Percentiles rank a stretch among this genome's conserved stretches.
Evolutionary conservation across 2,329 filamentous ascomycete species (phyloP).

Genomic region (Monilinia polystroma): DNA sequence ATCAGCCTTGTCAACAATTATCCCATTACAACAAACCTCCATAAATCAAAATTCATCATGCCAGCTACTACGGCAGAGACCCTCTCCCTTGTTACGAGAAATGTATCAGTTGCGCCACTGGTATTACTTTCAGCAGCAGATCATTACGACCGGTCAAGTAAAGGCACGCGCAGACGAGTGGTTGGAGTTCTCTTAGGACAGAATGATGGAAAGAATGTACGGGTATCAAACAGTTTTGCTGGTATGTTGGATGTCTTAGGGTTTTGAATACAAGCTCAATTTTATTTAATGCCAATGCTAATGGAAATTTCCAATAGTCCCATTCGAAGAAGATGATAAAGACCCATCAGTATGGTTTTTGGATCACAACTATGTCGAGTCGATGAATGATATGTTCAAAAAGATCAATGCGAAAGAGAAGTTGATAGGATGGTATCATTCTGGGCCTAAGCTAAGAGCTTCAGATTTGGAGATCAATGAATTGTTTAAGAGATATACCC

Average conservation of each 20-base stretch:
- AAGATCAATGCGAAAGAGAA: slow-evolving; percentile 99
- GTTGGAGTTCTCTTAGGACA: slow-evolving; percentile 93
- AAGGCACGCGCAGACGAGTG: slow-evolving; percentile 81
- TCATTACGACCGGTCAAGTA: slow-evolving; percentile 93
- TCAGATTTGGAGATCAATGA: slow-evolving; percentile 99
- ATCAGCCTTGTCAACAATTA: slow-evolving; percentile 26
- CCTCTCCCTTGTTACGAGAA: slow-evolving; percentile 88
- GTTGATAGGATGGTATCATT: slow-evolving; percentile 99
- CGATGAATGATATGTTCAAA: slow-evolving; percentile 99
- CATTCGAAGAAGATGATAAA: slow-evolving; percentile 98
- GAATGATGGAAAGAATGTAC: slow-evolving; percentile 93
- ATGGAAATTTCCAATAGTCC: slow-evolving; percentile 57
- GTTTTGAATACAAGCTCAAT: no score
- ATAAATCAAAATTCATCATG: slow-evolving; percentile 57
- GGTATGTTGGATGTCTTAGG: slow-evolving; percentile 54
- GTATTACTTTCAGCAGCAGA: slow-evolving; percentile 97
- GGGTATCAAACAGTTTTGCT: slow-evolving; percentile 98
- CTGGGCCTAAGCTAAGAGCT: slow-evolving; percentile 91
- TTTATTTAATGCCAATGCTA: slow-evolving; percentile 27
- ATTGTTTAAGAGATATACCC: slow-evolving; percentile 98
- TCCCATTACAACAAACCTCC: slow-evolving; percentile 22
- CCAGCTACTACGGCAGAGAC: slow-evolving; percentile 96
- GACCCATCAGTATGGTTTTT: slow-evolving; percentile 98
- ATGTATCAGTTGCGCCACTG: slow-evolving; percentile 94
- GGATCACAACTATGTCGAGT: slow-evolving; percentile 98